Evolutionary conservation across 1,139 yeast species (phyloP), one percentile per base, ranked within the genome.

Genomic region (Taphrina sp.): DNA sequence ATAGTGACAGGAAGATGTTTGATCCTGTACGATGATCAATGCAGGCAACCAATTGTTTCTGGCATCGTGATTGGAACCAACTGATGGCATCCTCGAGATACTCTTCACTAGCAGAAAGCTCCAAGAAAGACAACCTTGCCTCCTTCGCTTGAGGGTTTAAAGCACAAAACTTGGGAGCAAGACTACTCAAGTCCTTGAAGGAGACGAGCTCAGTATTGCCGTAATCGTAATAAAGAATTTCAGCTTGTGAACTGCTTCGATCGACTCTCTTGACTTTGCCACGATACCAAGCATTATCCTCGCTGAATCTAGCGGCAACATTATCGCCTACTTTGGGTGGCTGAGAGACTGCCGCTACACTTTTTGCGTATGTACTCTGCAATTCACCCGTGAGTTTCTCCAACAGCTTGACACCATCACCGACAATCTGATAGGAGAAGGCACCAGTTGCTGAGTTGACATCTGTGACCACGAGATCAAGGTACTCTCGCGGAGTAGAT

Each of bases 141-240:
- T 80, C 72, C 63, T 76, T 80, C 17, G 87, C 85, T 65, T 83
- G 81, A 5, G 81, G 72, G 39, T 85, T 79, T 49, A 70, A 68
- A 1, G 70, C 58, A 4, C 73, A 70, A 65, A 78, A 82, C 62
- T 76, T 76, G 24, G 75, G 60, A 12, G 90, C 86, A 58, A 85
- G 74, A 1, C 73, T 72, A 61, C 84, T 72, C 61, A 85, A 70
- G 16, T 78, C 69, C 4, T 74, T 61, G 51, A 74, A 65, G 14
- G 78, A 64, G 23, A 81, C 80, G 47, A 68, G 67, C 62, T 80
- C 84, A 43, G 73, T 65, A 55, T 79, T 79, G 47, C 92, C 92
- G 61, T 79, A 80, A 67, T 85, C 94, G 58, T 83, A 68, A 61
- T 82, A 83, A 63, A 76, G 76, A 20, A 84, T 82, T 49, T 77